Evolutionary conservation across 805 yeast genomes (phyloP).

Genomic region (Zygosaccharomyces pseudorouxii): DNA sequence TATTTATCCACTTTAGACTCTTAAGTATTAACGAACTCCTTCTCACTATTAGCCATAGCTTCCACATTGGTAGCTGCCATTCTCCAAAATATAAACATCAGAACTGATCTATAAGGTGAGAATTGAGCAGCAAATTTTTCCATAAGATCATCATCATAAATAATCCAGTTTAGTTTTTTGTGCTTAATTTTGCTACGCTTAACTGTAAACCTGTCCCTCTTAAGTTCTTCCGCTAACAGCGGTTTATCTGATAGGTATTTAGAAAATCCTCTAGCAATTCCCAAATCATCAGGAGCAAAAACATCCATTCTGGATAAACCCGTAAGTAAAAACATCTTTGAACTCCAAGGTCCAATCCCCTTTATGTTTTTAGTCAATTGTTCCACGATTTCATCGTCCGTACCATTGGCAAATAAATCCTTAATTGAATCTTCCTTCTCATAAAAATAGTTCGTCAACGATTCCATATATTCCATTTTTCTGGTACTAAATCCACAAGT

Average conservation of each 20-base stretch:
- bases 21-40: conserved; percentile 20
- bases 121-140: conserved; percentile 53
- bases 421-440: conserved; percentile 36
- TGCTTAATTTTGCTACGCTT: conserved; percentile 37
- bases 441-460: conserved; percentile 49
- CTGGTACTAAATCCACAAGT: conserved; percentile 63
- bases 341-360: conserved; percentile 84
- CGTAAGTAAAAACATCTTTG: conserved; percentile 78
- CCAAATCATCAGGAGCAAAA: conserved; percentile 75
- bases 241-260: conserved; percentile 55
- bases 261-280: conserved; percentile 77
- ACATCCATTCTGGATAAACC: conserved; percentile 63
- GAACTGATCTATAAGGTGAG: conserved; percentile 60
- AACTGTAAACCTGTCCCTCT: conserved; percentile 37
- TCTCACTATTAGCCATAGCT: conserved; percentile 34
- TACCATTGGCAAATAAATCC: conserved; percentile 36
- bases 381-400: conserved; percentile 45
- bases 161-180: conserved; percentile 59
- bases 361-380: conserved; percentile 49
- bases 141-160: conserved; percentile 55
- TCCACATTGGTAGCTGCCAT: conserved; percentile 54
- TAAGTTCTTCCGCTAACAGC: conserved; percentile 42
- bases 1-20: background rate
- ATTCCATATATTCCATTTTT: conserved; percentile 59
- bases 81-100: conserved; percentile 75